Evolutionary conservation across 1,284 basidiomycete species (phyloP), one percentile per base, ranked within the genome.

Genomic region (Limonomyces culmigenus): DNA sequence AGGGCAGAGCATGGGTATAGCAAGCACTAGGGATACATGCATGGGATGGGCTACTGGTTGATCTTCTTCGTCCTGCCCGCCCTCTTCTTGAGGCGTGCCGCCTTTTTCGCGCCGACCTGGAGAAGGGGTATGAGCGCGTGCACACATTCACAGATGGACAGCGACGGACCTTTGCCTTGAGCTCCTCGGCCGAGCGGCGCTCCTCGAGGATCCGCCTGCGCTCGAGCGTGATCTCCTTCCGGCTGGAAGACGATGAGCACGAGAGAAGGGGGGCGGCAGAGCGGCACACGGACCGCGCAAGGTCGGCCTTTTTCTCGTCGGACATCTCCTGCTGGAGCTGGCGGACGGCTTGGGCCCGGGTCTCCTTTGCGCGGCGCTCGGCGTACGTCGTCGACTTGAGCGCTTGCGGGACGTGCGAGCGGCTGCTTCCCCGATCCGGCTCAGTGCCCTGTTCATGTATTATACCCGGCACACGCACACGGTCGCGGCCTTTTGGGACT

Each of bases 71-170:
- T 72, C 29, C 78, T 62, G 29, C 81, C 81, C 38, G 70, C 71
- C 55, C 60, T 76, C 37, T 74, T 68, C 39, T 73, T 67, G 34
- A 79, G 58, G 38, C 81, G 63, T 8, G 76, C 75, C 30, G 78
- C 70, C 53, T 76, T 84, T 39, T 70, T 62, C 34, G 75, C 77
- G 39, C 81, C 79, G 75, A 86, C 78, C 81, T 85, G 42, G 16
- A 34, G 16, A 39, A 29, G 39, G 29, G 20, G 29, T 42, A 41
- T 15, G 34, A 29, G 39, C 20, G 25, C n/a, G 25, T 35, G 33
- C 27, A 31, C 21, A 12, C 15, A 19, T 34, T 21, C 38, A 35
- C 27, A 15, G 27, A 36, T 33, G 10, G 29, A 33, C 34, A 38
- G 29, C n/a, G 38, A 44, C 59, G 33, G 47, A 79, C 81, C 58